These are phyloP conservation scores for Colletotrichum horii DNA, from an alignment of 2,329 filamentous ascomycete genomes.

Conservation along the genomic window DNA sequence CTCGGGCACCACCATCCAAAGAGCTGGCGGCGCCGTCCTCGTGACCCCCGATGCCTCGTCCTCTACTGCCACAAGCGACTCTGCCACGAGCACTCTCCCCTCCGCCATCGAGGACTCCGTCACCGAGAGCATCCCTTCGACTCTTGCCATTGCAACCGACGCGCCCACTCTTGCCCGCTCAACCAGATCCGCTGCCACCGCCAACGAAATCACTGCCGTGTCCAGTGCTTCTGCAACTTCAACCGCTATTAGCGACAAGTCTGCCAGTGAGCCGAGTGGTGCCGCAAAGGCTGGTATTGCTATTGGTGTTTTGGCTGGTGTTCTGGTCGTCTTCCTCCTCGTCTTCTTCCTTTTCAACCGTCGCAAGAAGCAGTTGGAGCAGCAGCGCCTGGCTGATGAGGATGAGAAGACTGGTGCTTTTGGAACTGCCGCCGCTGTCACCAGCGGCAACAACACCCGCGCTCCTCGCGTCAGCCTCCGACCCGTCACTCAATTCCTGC, in stretches of 20 bases:
- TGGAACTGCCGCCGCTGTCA: conserved; percentile 30
- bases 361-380: conserved; percentile 70
- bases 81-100: conserved; percentile 23
- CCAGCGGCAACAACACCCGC: conserved; percentile 47
- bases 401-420: conserved; percentile 67
- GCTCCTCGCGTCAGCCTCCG: conserved; percentile 86
- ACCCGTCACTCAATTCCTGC: conserved; percentile 83
- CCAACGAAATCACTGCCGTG: conserved; percentile 21
- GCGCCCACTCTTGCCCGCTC: conserved; percentile 30
- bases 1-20: conserved; percentile 9
- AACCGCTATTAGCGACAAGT: not conserved
- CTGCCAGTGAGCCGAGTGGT: conserved; percentile 25
- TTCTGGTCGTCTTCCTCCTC: conserved; percentile 70
- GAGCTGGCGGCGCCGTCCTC: not conserved
- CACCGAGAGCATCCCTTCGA: conserved; percentile 23
- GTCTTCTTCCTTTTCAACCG: conserved; percentile 74
- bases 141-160: conserved; percentile 31
- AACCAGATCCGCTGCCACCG: conserved; percentile 32
- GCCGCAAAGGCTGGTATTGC: conserved; percentile 78
- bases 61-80: not conserved
- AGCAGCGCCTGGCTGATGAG: conserved; percentile 50
- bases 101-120: conserved; percentile 30
- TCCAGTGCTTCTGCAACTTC: conserved; percentile 21
- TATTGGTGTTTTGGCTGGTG: conserved; percentile 76
- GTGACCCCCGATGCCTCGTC: conserved; percentile 5